Conservation (phyloP, 768 basidiomycete species). For the Panus rudis region DNA sequence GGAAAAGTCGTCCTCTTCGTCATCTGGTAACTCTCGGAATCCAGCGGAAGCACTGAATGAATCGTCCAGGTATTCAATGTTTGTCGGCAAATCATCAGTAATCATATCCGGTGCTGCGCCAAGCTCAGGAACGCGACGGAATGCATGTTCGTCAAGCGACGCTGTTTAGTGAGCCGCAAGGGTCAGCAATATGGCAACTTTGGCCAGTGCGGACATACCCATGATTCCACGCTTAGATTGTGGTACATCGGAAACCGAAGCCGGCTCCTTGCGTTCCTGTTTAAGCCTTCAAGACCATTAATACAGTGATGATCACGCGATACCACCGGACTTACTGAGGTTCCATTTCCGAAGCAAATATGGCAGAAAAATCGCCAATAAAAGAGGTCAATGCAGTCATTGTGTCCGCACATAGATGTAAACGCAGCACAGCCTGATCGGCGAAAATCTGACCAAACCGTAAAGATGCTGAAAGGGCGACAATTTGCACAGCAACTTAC, state of each 20-base stretch:
- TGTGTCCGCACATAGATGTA: constrained; percentile 79
- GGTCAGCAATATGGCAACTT: too few species aligned
- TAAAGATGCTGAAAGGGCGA: not conserved
- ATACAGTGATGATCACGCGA: not conserved
- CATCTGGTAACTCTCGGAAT: constrained; percentile 62
- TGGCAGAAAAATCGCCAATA: constrained; percentile 41
- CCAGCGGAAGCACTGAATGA: constrained; percentile 77
- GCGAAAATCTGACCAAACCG: constrained; percentile 41
- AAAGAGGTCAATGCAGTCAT: constrained; percentile 51
- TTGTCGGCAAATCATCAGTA: constrained; percentile 83
- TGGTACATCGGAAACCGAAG: constrained; percentile 8
- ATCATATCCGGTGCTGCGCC: constrained; percentile 84
- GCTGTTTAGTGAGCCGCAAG: constrained; percentile 34
- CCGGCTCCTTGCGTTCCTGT: constrained; percentile 13
- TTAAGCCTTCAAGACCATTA: not conserved
- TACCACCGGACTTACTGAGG: constrained; percentile 11
- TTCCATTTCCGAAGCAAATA: constrained; percentile 31
- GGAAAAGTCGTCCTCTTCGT: constrained; percentile 66
- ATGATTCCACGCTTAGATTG: constrained; percentile 16
- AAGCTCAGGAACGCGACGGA: constrained; percentile 66
- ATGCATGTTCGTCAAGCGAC: constrained; percentile 79
- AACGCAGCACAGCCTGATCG: constrained; percentile 41
- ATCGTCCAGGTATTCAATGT: constrained; percentile 80
- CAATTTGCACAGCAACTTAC: constrained; percentile 8
- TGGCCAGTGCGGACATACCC: constrained; percentile 15